Evolutionary conservation across 2,329 filamentous ascomycete genomes (phyloP), one percentile per base, ranked within the genome.

Genomic region (Scedosporium apiospermum): DNA sequence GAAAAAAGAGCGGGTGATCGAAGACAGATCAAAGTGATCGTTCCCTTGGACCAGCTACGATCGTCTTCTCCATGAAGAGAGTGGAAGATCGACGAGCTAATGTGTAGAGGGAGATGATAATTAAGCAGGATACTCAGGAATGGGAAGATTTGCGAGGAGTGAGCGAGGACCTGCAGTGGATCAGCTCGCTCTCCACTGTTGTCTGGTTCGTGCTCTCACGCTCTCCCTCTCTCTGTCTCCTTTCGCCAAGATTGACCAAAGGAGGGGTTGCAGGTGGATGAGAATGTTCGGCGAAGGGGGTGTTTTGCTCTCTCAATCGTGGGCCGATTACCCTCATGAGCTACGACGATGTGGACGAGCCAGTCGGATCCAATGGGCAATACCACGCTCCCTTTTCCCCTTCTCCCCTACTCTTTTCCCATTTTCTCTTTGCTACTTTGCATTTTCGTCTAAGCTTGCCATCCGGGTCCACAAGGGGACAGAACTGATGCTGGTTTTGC

Each of bases 31-130:
- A 49, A 27, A 14, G n/a, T 14, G 34, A 61, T 61, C 44, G 44
- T 30, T n/a, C 23, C 23, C 51, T 55, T 55, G 51, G 51, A 27
- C 51, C 51, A 55, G 12, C 51, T 55, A 14, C 23, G 51, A 55
- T 55, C 51, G 34, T 38, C 34, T 23, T 55, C 51, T 55, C 51
- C 51, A 55, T 55, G 18, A 55, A 55, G 23, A 30, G 51, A 58
- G n/a, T 58, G 30, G 46, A 57, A 55, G 51, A 55, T 55, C 51
- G 51, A 26, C 51, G 51, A 55, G 51, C 51, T 55, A 44, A 58
- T 57, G 53, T 38, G 26, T 26, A 46, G 27, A 23, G 57, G 18
- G 12, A 38, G 30, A 41, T 34, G 51, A 14, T 46, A 64, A 57
- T 23, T 55, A 38, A 49, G 38, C 21, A 57, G 57, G 27, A 51